Evolutionary conservation across 2,329 filamentous ascomycete species (phyloP).

Genomic region (Exophiala lecanii-corni): DNA sequence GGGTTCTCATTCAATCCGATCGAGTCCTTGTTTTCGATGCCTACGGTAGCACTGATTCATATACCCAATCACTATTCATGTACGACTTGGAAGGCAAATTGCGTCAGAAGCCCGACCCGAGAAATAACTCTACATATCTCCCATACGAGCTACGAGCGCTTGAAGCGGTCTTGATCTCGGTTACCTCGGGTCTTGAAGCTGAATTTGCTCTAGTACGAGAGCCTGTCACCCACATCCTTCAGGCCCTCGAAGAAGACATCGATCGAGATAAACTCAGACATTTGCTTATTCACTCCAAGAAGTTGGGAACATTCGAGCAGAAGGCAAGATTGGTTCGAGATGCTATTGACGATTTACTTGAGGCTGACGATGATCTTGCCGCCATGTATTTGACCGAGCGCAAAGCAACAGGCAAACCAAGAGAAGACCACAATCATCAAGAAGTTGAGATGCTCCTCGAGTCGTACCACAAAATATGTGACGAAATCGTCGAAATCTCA

Average conservation of each 20-base stretch:
- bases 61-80: constrained; percentile 95
- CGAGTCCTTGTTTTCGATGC: constrained; percentile 93
- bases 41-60: constrained; percentile 89
- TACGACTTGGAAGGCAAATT: constrained; percentile 93
- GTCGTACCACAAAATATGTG: constrained; percentile 95
- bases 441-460: constrained; percentile 96
- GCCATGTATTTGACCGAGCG: constrained; percentile 96
- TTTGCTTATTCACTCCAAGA: constrained; percentile 89
- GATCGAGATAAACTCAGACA: constrained; percentile 89
- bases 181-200: constrained; percentile 84
- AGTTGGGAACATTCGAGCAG: constrained; percentile 93
- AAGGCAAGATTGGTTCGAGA: constrained; percentile 91
- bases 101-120: constrained; percentile 59
- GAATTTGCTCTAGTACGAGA: constrained; percentile 93
- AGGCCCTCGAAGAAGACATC: constrained; percentile 92
- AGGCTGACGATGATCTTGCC: constrained; percentile 91
- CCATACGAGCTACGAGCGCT: constrained; percentile 95
- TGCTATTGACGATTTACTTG: constrained; percentile 88
- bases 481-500: constrained; percentile 94
- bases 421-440: constrained; percentile 81
- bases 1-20: constrained; percentile 91
- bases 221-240: constrained; percentile 81
- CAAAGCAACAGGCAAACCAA: constrained; percentile 59
- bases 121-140: constrained; percentile 45
- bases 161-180: constrained; percentile 90